Evolutionary conservation across 345 rosid genomes (phyloP).

Genomic region (Hibiscus syriacus): DNA sequence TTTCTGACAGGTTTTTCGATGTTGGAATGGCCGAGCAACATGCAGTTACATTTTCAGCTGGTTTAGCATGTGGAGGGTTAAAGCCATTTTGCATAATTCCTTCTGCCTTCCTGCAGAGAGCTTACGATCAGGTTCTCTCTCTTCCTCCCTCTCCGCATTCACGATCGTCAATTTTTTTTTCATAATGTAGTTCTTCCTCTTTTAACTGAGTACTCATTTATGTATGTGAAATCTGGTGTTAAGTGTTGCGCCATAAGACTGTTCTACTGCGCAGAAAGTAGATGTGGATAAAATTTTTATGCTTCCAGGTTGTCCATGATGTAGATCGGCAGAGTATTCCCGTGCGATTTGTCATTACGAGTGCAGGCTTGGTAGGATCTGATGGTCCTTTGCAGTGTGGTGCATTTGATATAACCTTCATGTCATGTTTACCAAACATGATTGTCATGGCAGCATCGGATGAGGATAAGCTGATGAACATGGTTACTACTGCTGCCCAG

Average conservation of each 20-base stretch:
- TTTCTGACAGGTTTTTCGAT: constrained; percentile 67
- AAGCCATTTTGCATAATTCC: constrained; percentile 91
- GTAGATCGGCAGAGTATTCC: constrained; percentile 84
- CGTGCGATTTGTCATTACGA: constrained; percentile 78
- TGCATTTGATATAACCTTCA: constrained; percentile 81
- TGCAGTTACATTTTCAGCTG: constrained; percentile 95
- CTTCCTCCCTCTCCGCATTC: constrained; percentile 14
- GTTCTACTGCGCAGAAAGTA: not conserved
- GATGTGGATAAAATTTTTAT: constrained; percentile 9
- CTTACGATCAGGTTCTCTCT: constrained; percentile 76
- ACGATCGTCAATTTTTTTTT: no score
- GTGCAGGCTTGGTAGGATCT: constrained; percentile 89
- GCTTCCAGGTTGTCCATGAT: constrained; percentile 70
- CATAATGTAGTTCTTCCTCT: not conserved
- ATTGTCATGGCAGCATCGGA: constrained; percentile 92
- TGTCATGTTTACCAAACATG: constrained; percentile 97
- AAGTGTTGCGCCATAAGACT: not conserved
- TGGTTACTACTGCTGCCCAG: constrained; percentile 81
- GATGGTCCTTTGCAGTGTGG: constrained; percentile 86
- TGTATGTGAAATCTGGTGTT: not conserved
- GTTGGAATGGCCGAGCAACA: constrained; percentile 97
- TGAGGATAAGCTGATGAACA: constrained; percentile 76
- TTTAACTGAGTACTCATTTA: not conserved
- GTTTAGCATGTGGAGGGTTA: constrained; percentile 83
- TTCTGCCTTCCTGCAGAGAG: constrained; percentile 85